Evolutionary conservation across 495 filamentous ascomycete species (phyloP).

Genomic region (Penicillium herquei): DNA sequence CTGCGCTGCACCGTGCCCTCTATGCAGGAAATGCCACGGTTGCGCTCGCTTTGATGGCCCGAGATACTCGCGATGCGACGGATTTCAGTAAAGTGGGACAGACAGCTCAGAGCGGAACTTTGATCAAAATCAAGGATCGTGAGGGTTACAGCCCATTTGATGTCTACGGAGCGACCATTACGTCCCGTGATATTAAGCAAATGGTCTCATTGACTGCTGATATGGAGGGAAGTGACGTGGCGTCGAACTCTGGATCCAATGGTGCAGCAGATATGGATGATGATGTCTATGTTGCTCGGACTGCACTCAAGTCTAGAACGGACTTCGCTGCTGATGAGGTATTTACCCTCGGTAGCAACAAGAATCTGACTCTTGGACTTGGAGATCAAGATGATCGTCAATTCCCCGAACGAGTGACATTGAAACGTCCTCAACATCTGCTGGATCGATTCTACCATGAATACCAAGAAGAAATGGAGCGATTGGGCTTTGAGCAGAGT

Average conservation of each 20-base stretch:
- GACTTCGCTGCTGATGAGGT: slow-evolving; percentile 75
- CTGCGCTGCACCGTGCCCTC: slow-evolving; percentile 84
- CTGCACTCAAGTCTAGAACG: slow-evolving; percentile 26
- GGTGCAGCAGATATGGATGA: slow-evolving; percentile 37
- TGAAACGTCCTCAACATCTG: slow-evolving; percentile 80
- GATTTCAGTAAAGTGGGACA: slow-evolving; percentile 46
- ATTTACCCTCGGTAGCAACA: slow-evolving; percentile 92
- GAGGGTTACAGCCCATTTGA: slow-evolving; percentile 95
- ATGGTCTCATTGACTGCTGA: slow-evolving; percentile 21
- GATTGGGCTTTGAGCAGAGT: slow-evolving; percentile 23
- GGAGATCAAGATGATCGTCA: slow-evolving; percentile 92
- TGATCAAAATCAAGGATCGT: slow-evolving; percentile 93
- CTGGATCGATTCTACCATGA: slow-evolving; percentile 66
- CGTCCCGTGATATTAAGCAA: slow-evolving; percentile 50
- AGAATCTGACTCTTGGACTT: slow-evolving; percentile 88
- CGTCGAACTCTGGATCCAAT: slow-evolving; percentile 36
- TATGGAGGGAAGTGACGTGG: slow-evolving; percentile 32
- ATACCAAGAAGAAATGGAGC: slow-evolving; percentile 43
- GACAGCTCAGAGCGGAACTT: slow-evolving; percentile 51
- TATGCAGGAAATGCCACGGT: slow-evolving; percentile 91
- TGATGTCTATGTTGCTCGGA: slow-evolving; percentile 22
- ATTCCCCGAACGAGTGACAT: slow-evolving; percentile 75
- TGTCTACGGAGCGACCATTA: slow-evolving; percentile 80
- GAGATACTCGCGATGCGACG: slow-evolving; percentile 66
- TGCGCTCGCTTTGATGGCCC: slow-evolving; percentile 73